Evolutionary conservation across 2,329 filamentous ascomycete genomes (phyloP).

Genomic region (Neospermospora avenae): DNA sequence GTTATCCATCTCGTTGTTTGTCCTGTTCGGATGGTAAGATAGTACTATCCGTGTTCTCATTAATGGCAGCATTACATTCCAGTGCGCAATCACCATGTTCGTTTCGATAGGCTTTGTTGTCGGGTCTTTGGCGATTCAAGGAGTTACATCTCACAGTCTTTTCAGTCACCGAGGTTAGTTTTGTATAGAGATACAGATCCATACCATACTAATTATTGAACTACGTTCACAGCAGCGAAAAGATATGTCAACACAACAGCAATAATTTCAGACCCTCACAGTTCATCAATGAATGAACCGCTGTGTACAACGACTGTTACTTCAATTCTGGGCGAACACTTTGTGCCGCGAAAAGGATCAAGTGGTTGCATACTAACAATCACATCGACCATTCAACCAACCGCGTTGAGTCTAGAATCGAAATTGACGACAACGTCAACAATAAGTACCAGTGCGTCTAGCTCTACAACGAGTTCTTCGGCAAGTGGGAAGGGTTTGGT

Average conservation of each 20-base stretch:
- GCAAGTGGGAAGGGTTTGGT: background rate
- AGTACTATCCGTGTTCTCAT: conserved; percentile 3
- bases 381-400: conserved; percentile 4
- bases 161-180: conserved; percentile 7
- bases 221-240: background rate
- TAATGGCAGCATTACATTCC: conserved; percentile 6
- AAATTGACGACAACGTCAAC: background rate
- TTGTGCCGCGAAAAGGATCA: background rate
- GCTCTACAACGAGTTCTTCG: background rate
- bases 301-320: conserved; percentile 8
- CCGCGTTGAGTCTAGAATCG: background rate
- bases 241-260: background rate
- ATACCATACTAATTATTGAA: background rate
- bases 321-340: conserved; percentile 4
- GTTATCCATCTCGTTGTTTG: conserved; percentile 11
- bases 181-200: background rate
- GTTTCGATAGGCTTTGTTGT: conserved; percentile 13
- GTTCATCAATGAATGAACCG: background rate
- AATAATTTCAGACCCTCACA: background rate
- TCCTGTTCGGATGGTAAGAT: conserved; percentile 9
- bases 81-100: conserved; percentile 24
- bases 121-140: conserved; percentile 20
- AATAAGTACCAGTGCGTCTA: too few relatives aligned
- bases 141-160: conserved; percentile 12
- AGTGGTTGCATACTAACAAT: conserved; percentile 1